phyloP scores from a whole-genome alignment of 805 yeast genomes.

The Metahyphopichia silvanorum region DNA sequence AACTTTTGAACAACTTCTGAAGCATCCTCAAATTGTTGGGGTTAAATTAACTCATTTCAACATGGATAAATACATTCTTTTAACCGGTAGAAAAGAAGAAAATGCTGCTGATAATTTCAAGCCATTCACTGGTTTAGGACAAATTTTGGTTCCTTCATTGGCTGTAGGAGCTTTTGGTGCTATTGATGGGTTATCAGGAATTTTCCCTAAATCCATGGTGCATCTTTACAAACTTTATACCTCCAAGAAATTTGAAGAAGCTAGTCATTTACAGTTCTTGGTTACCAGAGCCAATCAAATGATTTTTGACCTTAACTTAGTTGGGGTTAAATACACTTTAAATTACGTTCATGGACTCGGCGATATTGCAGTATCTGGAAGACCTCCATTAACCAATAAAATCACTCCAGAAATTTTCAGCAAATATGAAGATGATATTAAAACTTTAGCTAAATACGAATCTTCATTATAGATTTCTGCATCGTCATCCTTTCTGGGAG shows the following conservation, averaged over 20 bases:
- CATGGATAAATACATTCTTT: constrained; percentile 16
- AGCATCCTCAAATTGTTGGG: constrained; percentile 36
- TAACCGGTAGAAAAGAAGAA: constrained; percentile 11
- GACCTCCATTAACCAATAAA: constrained; percentile 25
- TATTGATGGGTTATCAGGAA: constrained; percentile 21
- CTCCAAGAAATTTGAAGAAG: constrained; percentile 13
- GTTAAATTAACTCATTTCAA: constrained; percentile 25
- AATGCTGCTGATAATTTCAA: constrained; percentile 14
- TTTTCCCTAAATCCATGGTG: constrained; percentile 20
- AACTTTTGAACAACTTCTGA: constrained; percentile 18
- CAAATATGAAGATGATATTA: constrained; percentile 9
- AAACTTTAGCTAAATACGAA: constrained; percentile 5
- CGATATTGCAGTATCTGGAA: constrained; percentile 16
- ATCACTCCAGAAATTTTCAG: constrained; percentile 6
- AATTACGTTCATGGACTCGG: constrained; percentile 20
- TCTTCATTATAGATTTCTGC: constrained; percentile 2
- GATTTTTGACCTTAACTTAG: constrained; percentile 25
- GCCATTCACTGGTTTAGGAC: constrained; percentile 24
- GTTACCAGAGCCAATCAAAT: constrained; percentile 22
- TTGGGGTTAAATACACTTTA: constrained; percentile 25
- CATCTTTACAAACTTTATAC: constrained; percentile 11
- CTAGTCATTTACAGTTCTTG: constrained; percentile 15
- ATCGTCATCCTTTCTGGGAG: neutral
- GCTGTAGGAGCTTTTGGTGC: constrained; percentile 20
- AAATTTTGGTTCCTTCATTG: constrained; percentile 20